Base-by-base conservation (phyloP, 768 basidiomycete species). In the Tylopilus felleus region DNA sequence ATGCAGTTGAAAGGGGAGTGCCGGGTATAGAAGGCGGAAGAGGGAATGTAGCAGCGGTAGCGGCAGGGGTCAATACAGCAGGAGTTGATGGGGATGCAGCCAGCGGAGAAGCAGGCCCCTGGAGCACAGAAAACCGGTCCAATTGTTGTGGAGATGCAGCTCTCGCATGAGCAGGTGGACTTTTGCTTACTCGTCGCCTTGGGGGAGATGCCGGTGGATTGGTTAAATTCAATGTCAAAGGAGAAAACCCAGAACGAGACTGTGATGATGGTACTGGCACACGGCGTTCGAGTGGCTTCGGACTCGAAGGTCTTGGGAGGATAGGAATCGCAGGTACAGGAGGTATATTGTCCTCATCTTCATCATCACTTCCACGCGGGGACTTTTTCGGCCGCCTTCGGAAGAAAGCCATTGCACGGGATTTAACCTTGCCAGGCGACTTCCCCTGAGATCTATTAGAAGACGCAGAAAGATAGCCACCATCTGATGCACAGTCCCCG, bases 321-420 rank as follows among this genome's bases (percentile, higher is more conserved):
- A 19, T 28, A 16, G 69, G 69, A 14, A 70, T 59, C 4, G 70
- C 68, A 49, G 69, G 69, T n/a, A 70, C 69, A 33, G 69, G 69
- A 25, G 69, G 69, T 47, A 70, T 55, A 8, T 16, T 31, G 17
- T 62, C 60, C 14, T 69, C 68, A 5, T 68, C 68, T 19, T 70
- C 68, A n/a, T 70, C 66, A 31, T 70, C 69, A 39, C 69, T 70
- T 40, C 38, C 58, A 40, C 48, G 58, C 19, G 33, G 51, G 7
- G 50, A n/a, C 36, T 65, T 71, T 53, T 66, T 72, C 12, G 58
- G 36, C n/a, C 66, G 62, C 28, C 70, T 66, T 40, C 70, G 62
- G 53, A 70, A 70, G 60, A 70, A 70, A 19, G 69, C 62, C 59
- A 70, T 66, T 40, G 69, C 68, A 48, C 70, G 68, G 25, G 69